Evolutionary conservation across 345 rosid genomes (phyloP), one percentile per base, ranked within the genome.

Genomic region (Lepidium africanum): DNA sequence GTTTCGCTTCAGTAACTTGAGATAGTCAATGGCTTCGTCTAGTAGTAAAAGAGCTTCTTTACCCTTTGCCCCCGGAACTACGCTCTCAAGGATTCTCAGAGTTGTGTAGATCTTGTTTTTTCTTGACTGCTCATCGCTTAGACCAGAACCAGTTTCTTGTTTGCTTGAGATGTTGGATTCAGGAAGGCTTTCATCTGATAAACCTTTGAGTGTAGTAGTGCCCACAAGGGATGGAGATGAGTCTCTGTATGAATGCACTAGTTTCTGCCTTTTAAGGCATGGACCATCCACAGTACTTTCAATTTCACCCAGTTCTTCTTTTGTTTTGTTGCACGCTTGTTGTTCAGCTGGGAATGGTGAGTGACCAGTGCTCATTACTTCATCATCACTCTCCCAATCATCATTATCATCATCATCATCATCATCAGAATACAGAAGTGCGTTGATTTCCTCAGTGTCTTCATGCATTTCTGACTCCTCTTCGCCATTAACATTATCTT

Each of bases 381-480:
- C 98, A 67, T 88, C 96, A 59, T 83, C 83, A 72, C 73, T 71
- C 58, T 60, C 73, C 53, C 80, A 77, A 51, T 65, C 85, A 65
- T 78, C 81, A 62, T 61, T 38, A 50, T 85, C 73, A 9, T 69
- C 74, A 6, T 82, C 91, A 50, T 85, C 73, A 9, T 69, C 74
- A 6, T 82, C 91, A 70, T 87, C 96, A 0, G 99, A 94, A 76
- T 89, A 91, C 58, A 94, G 81, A 10, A 94, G 72, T 1, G 99
- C 99, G 72, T 94, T 81, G 59, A 94, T 71, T 81, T 94, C 99
- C 23, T 91, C 99, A 4, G 96, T 89, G 83, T 94, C 96, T 75
- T 94, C 97, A 35, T 84, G 97, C 96, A 86, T 83, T 73, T 93
- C 97, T 47, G 82, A 80, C 63, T 76, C 85, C 66, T 81, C 81